Conservation (phyloP, 768 basidiomycete species). For the Trametes sanguinea region DNA sequence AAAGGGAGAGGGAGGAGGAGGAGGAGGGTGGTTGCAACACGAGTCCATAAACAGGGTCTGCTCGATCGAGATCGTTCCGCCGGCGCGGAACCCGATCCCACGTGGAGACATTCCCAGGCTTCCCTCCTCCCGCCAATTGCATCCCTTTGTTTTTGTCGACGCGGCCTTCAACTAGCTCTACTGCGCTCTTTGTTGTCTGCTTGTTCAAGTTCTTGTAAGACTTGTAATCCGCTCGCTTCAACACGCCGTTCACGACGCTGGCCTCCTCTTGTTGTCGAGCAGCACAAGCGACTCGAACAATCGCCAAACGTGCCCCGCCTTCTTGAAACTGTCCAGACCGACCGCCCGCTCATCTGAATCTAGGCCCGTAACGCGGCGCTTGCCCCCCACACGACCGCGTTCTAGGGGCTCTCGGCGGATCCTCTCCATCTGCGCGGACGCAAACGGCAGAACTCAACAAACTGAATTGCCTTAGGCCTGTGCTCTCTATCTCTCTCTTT, state of each 20-base stretch:
- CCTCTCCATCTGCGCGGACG: conserved; percentile 2
- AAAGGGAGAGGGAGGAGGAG: conserved; percentile 1
- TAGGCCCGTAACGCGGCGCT: conserved; percentile 3
- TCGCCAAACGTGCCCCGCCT: too few relatives aligned
- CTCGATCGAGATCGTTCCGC: conserved; percentile 1
- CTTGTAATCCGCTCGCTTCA: too few relatives aligned
- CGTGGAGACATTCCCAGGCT: neutral
- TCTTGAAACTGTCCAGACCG: too few relatives aligned
- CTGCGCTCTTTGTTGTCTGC: neutral
- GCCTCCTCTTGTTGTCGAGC: too few relatives aligned
- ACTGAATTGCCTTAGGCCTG: neutral
- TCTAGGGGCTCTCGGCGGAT: neutral
- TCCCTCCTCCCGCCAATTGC: neutral
- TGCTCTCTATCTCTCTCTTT: too few relatives aligned
- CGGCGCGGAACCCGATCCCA: conserved; percentile 16
- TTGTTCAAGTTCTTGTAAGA: too few relatives aligned
- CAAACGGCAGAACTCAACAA: conserved; percentile 1
- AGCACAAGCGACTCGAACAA: too few relatives aligned
- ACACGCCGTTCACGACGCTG: too few relatives aligned
- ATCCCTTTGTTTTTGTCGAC: neutral
- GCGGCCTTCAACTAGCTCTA: neutral
- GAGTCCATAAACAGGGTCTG: neutral
- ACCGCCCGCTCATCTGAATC: neutral
- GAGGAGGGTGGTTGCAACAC: neutral
- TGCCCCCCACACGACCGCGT: conserved; percentile 3